phyloP scores from a whole-genome alignment of 345 rosid genomes.

The Eucalyptus brandiana region DNA sequence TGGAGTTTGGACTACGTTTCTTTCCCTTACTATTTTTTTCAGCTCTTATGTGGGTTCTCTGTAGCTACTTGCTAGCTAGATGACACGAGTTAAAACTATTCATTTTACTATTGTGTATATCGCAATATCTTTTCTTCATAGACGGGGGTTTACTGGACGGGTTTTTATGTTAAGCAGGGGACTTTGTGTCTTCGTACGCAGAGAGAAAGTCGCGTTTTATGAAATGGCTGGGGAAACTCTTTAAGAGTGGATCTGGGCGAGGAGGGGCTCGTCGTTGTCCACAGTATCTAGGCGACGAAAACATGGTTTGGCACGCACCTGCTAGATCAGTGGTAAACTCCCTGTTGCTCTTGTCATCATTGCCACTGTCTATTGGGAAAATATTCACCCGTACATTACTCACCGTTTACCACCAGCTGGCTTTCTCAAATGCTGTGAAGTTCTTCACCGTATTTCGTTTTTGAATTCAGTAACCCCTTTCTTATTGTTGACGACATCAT shows the following conservation, averaged over 20 bases:
- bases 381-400: neutral
- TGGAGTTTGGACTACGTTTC: neutral
- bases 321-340: constrained; percentile 46
- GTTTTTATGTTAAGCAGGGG: constrained; percentile 45
- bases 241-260: constrained; percentile 44
- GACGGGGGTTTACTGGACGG: neutral
- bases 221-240: constrained; percentile 91
- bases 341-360: neutral
- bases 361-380: neutral
- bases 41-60: neutral
- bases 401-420: neutral
- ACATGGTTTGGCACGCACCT: constrained; percentile 63
- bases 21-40: neutral
- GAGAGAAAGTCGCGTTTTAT: constrained; percentile 75
- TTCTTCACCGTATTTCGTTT: neutral
- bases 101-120: neutral
- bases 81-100: neutral
- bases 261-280: constrained; percentile 34
- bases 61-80: neutral
- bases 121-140: neutral
- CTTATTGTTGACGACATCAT: neutral
- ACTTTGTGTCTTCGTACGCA: constrained; percentile 52
- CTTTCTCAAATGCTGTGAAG: neutral
- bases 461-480: neutral
- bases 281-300: constrained; percentile 71